Evolutionary conservation across 208 protist species (phyloP).

Genomic region (Leishmania martiniquensis): DNA sequence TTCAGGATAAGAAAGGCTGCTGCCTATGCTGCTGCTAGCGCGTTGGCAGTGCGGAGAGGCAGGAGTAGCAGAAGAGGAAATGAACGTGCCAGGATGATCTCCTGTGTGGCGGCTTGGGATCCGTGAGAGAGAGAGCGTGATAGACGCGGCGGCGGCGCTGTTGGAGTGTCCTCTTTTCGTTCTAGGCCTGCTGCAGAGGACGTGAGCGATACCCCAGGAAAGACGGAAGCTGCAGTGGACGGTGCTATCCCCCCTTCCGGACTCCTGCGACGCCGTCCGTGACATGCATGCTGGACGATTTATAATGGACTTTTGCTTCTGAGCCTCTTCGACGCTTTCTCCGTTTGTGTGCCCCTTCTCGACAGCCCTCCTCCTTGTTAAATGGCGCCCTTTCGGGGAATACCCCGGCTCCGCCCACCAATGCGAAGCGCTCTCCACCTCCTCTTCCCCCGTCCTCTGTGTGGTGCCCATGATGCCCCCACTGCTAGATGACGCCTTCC

Average conservation of each 20-base stretch:
- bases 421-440: neutral
- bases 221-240: neutral
- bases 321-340: neutral
- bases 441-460: neutral
- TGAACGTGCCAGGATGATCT: neutral
- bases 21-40: neutral
- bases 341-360: neutral
- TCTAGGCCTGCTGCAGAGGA: neutral
- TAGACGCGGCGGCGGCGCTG: neutral
- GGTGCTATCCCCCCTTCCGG: no score
- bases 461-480: neutral
- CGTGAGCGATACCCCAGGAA: neutral
- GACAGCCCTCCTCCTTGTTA: neutral
- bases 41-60: neutral
- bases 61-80: neutral
- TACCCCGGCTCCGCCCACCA: neutral
- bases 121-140: neutral
- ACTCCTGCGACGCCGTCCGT: no score
- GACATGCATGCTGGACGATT: no score
- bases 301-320: no score
- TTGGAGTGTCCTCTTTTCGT: neutral
- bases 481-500: no score
- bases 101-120: neutral
- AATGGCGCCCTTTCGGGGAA: neutral
- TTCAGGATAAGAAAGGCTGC: neutral